phyloP scores from a whole-genome alignment of 768 basidiomycete genomes.

The Mrakia gelida region DNA sequence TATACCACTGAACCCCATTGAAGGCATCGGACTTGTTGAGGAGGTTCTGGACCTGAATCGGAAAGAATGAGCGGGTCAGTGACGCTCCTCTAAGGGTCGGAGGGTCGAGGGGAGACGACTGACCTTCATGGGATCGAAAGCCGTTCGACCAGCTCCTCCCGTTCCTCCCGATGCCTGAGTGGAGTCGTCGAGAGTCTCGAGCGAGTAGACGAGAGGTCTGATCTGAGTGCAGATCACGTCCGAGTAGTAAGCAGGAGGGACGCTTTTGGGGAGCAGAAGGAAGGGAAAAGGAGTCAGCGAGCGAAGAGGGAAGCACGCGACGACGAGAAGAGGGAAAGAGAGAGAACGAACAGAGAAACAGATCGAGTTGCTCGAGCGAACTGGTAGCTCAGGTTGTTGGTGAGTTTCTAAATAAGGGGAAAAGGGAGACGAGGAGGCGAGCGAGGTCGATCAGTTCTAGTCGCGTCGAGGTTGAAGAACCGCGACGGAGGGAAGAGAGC shows the following conservation, averaged over 20 bases:
- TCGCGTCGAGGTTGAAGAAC: conserved; percentile 15
- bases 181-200: conserved; percentile 8
- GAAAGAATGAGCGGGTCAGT: too few relatives aligned
- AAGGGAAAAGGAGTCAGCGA: too few relatives aligned
- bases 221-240: conserved; percentile 19
- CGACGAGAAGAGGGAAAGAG: conserved; percentile 20
- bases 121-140: conserved; percentile 2
- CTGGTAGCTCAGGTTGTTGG: conserved; percentile 36
- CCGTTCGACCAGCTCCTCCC: neutral
- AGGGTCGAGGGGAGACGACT: neutral
- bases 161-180: conserved; percentile 7
- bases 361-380: conserved; percentile 37
- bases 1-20: neutral
- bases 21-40: neutral
- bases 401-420: too few relatives aligned
- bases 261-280: neutral
- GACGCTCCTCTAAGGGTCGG: too few relatives aligned
- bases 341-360: conserved; percentile 35
- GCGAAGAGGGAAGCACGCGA: neutral
- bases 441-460: conserved; percentile 28
- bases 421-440: neutral
- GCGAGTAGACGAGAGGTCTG: conserved; percentile 15
- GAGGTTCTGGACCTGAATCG: neutral
- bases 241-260: conserved; percentile 18
- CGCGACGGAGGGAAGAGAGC: neutral